Evolutionary conservation across 1,139 yeast genomes (phyloP).

Genomic region (Fermentozyma sake): DNA sequence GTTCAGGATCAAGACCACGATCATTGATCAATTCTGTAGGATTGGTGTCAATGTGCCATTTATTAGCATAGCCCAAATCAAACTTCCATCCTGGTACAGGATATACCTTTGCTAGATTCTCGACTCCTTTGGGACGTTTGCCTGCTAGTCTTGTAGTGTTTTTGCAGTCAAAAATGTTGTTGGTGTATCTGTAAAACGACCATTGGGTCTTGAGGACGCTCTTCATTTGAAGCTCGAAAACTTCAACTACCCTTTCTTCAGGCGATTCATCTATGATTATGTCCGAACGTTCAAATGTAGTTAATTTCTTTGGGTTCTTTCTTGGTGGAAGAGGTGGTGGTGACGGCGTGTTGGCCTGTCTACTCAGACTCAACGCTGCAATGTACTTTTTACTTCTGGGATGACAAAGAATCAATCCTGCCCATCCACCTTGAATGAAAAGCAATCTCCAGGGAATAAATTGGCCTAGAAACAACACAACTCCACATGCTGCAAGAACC

Average conservation of each 20-base stretch:
- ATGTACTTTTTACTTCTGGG: constrained; percentile 46
- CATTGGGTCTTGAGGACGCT: constrained; percentile 60
- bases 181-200: constrained; percentile 37
- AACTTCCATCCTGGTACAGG: constrained; percentile 80
- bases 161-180: constrained; percentile 45
- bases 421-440: constrained; percentile 58
- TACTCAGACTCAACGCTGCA: constrained; percentile 9
- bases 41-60: constrained; percentile 64
- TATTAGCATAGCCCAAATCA: constrained; percentile 45
- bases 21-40: constrained; percentile 51
- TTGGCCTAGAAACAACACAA: constrained; percentile 51
- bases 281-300: constrained; percentile 35
- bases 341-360: constrained; percentile 1
- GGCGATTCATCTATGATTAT: constrained; percentile 68
- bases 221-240: constrained; percentile 69
- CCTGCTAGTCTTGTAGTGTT: constrained; percentile 53
- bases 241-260: constrained; percentile 58
- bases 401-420: constrained; percentile 43
- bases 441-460: constrained; percentile 60
- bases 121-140: constrained; percentile 61
- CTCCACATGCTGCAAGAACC: constrained; percentile 28
- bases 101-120: constrained; percentile 47
- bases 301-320: neutral
- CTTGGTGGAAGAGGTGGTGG: no score
- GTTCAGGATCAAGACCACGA: constrained; percentile 27